phyloP scores from a whole-genome alignment of 495 filamentous ascomycete species.

The Cudoniella acicularis region DNA sequence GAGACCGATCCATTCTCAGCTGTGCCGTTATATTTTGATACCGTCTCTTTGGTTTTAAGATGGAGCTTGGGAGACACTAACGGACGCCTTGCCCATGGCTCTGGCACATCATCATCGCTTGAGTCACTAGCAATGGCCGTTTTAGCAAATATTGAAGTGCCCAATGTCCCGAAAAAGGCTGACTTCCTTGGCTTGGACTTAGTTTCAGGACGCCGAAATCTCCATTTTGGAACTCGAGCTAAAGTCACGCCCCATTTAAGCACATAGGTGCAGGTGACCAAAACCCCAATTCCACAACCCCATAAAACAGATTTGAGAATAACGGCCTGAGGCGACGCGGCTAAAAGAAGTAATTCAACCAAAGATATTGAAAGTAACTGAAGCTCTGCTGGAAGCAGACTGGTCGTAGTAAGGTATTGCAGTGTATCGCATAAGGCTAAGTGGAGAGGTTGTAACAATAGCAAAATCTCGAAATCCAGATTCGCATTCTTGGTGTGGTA shows the following conservation, averaged over 20 bases:
- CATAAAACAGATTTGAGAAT: conserved; percentile 83
- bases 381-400: conserved; percentile 78
- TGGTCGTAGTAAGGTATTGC: conserved; percentile 79
- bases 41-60: conserved; percentile 3
- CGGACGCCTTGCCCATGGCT: background rate
- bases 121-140: conserved; percentile 5
- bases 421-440: conserved; percentile 71
- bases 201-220: conserved; percentile 59
- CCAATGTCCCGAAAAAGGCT: conserved; percentile 22
- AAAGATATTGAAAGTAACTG: conserved; percentile 79
- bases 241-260: conserved; percentile 84
- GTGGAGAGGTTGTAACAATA: conserved; percentile 80
- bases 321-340: conserved; percentile 75
- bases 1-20: conserved; percentile 11
- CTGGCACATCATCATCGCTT: conserved; percentile 12
- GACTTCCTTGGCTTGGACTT: background rate
- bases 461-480: conserved; percentile 46
- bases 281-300: conserved; percentile 76
- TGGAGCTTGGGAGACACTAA: background rate
- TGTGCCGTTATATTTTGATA: background rate
- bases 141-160: conserved; percentile 16
- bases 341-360: conserved; percentile 77
- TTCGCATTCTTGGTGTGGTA: background rate
- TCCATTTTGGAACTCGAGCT: conserved; percentile 87
- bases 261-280: conserved; percentile 67